Evolutionary conservation across 73 alveolate species (phyloP).

Genomic region (Tetrahymena thermophila): DNA sequence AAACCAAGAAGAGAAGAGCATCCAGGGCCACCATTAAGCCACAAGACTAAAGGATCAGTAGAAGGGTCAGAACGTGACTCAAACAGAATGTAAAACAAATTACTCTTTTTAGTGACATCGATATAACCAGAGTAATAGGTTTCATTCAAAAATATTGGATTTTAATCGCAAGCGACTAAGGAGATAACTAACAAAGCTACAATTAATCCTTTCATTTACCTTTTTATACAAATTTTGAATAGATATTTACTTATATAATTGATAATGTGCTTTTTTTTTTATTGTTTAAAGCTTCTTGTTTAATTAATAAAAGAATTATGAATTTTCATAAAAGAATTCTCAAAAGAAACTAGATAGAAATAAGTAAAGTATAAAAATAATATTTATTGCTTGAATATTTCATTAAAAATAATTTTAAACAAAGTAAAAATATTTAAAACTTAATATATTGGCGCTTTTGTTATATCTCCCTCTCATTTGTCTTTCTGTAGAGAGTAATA

Average conservation of each 20-base stretch:
- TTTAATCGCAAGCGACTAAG: neutral
- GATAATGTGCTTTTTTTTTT: neutral
- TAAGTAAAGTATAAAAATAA: no score
- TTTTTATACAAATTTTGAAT: neutral
- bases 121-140: neutral
- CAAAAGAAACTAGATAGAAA: neutral
- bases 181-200: neutral
- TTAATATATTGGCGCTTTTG: no score
- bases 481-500: no score
- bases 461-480: no score
- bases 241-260: neutral
- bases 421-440: no score
- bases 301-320: neutral
- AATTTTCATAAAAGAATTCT: neutral
- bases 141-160: neutral
- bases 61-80: conserved; percentile 59
- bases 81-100: conserved; percentile 40
- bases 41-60: conserved; percentile 66
- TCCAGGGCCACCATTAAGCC: conserved; percentile 96
- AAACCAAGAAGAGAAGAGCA: conserved; percentile 75
- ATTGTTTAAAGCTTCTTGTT: neutral
- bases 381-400: no score
- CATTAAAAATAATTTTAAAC: no score
- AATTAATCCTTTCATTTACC: neutral
- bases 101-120: neutral